Evolutionary conservation across 768 basidiomycete genomes (phyloP), one percentile per base, ranked within the genome.

Genomic region (Pseudohyphozyma bogoriensis): DNA sequence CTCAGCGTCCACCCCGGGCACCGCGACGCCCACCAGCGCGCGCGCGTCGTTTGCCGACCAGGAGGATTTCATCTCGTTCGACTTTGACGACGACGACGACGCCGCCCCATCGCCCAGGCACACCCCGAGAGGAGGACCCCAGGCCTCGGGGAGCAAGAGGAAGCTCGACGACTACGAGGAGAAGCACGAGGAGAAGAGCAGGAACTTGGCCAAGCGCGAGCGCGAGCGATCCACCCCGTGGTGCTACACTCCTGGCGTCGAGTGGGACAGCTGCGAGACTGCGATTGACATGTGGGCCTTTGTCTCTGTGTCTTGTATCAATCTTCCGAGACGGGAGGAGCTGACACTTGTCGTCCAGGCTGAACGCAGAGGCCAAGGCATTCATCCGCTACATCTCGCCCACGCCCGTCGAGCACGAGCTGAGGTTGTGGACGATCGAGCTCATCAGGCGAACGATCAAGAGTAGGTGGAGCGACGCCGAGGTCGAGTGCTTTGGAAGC

Each of bases 371-470:
- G 73, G 87, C 95, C 8, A 78, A 82, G 57, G 85, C 89, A 0
- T 96, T 89, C 69, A 82, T 85, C 26, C 75, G 80, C 8, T 95
- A 88, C 79, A 87, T 97, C 73, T 86, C 87, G 0, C 92, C 95
- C 0, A 84, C 87, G 0, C 81, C 80, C 3, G 77, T 80, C 20
- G 95, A 99, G 71, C 86, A 93, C 72, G 89, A 90, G 71, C 77
- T 89, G 36, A 83, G 93, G 50, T 77, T 83, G 22, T 79, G 86
- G 37, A 78, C 86, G 11, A 83, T 96, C 24, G 72, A 79, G 26
- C 77, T 83, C 37, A 86, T 97, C 58, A 79, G 83, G 0, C 77
- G 78, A 22, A 82, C 83, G 2, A 79, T 97, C 50, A 75, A 75
- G 9, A 68, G 74, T n/a, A 72, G 77, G 13, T 95, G 88, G 76